These are phyloP conservation scores for Bauhinia variegata DNA, from an alignment of 306 rosid species.

Conservation along the genomic window DNA sequence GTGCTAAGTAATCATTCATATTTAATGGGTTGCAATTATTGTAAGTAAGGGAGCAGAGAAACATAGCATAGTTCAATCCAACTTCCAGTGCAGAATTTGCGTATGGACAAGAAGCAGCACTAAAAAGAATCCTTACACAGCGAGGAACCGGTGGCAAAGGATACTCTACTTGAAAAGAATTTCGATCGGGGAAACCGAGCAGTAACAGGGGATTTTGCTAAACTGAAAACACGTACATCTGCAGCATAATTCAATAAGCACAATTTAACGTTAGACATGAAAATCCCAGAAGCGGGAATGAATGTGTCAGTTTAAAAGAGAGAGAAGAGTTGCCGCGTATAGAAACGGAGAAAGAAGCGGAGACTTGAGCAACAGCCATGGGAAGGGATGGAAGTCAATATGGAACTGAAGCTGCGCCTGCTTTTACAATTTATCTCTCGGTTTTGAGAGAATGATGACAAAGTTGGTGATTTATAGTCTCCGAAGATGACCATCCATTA, in stretches of 20 bases:
- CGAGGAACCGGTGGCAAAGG: conserved; percentile 71
- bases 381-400: background rate
- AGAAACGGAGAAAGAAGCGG: conserved; percentile 63
- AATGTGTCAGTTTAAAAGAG: background rate
- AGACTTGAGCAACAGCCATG: conserved; percentile 64
- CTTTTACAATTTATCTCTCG: conserved; percentile 32
- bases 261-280: background rate
- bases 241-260: conserved; percentile 34
- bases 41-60: background rate
- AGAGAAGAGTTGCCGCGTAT: conserved; percentile 48
- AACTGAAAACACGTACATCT: conserved; percentile 54
- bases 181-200: conserved; percentile 42
- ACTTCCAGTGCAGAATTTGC: conserved; percentile 1
- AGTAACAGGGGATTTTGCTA: conserved; percentile 43
- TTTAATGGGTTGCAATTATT: background rate
- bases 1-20: background rate
- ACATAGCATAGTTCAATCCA: background rate
- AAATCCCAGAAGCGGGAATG: background rate
- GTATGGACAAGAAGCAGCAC: background rate
- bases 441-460: background rate
- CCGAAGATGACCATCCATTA: conserved; percentile 31
- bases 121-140: conserved; percentile 51
- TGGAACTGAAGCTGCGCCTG: background rate
- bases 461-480: background rate
- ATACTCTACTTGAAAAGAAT: conserved; percentile 38